Conservation (phyloP, 2,329 filamentous ascomycete species). For the Talaromyces sp. region DNA sequence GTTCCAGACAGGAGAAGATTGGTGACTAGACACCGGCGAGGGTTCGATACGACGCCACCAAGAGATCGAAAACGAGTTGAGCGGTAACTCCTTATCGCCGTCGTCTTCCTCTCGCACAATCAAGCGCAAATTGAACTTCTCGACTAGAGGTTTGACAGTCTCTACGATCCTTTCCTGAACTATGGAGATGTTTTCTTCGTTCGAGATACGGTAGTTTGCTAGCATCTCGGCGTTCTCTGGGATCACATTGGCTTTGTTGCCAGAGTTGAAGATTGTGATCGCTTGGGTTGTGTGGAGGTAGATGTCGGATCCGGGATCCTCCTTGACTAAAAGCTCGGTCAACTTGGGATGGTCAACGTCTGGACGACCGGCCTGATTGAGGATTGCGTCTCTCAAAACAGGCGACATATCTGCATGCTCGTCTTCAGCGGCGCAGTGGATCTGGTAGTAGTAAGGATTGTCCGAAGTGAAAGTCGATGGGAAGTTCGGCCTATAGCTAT, state of each 20-base stretch:
- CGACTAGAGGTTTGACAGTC: constrained; percentile 38
- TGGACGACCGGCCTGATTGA: not conserved
- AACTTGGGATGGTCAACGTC: not conserved
- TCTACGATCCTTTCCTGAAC: constrained; percentile 49
- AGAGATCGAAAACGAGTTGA: not conserved
- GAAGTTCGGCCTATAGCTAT: constrained; percentile 48
- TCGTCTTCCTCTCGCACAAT: not conserved
- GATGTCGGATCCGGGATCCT: not conserved
- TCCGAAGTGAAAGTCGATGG: constrained; percentile 48
- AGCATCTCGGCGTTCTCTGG: constrained; percentile 54
- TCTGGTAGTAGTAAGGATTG: constrained; percentile 56
- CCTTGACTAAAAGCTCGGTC: not conserved
- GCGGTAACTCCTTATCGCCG: constrained; percentile 29
- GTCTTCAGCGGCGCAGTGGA: constrained; percentile 59
- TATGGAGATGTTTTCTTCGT: constrained; percentile 51
- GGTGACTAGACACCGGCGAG: constrained; percentile 31
- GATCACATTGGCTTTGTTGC: constrained; percentile 59
- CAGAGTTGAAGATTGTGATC: constrained; percentile 50
- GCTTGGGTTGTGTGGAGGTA: not conserved
- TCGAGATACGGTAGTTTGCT: constrained; percentile 58
- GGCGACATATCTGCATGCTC: constrained; percentile 49
- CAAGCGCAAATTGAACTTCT: not conserved
- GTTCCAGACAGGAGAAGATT: not conserved
- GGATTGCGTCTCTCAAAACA: constrained; percentile 32
- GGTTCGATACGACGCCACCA: constrained; percentile 22